Evolutionary conservation across 1,139 yeast genomes (phyloP), one percentile per base, ranked within the genome.

Genomic region (Scheffersomyces segobiensis): DNA sequence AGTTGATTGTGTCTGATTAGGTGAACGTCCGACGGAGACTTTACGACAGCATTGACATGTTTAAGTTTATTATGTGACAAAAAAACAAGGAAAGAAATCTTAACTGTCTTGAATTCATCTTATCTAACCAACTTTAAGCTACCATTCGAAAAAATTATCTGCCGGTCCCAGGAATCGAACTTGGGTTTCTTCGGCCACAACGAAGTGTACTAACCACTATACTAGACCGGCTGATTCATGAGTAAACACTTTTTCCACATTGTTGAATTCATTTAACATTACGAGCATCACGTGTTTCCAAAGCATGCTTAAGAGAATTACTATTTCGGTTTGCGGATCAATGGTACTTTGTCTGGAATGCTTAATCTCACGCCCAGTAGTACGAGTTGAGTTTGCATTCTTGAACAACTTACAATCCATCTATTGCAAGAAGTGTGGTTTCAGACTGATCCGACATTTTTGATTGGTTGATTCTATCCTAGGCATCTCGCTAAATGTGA

Each of bases 101-200:
- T 32, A 3, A 39, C 14, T 46, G 20, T 6, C 12, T 26, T 39
- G 18, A 39, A 12, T 19, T 26, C 20, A 39, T 24, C 32, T 24
- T 24, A 24, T 24, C 32, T 24, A 3, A 24, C 32, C 32, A 6
- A 6, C 32, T 24, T 10, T 4, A 24, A n/a, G n/a, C n/a, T n/a
- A 10, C 24, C 8, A 10, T 7, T 53, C 8, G 19, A 52, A 63
- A 69, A 67, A 67, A 67, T 60, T 57, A 32, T n/a, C 47, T 75
- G 78, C 79, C 77, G 78, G 73, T 72, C 77, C 79, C 79, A 74
- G 78, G 78, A 75, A 75, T 75, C 79, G 79, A 75, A 76, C 79
- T 71, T 76, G 79, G 79, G 80, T 75, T 70, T 71, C 74, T 69
- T 75, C 79, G 76, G 79, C 79, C 80, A 76, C 79, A 76, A 76